Conservation (phyloP, 2,329 filamentous ascomycete genomes). For the Fusarium sp. region DNA sequence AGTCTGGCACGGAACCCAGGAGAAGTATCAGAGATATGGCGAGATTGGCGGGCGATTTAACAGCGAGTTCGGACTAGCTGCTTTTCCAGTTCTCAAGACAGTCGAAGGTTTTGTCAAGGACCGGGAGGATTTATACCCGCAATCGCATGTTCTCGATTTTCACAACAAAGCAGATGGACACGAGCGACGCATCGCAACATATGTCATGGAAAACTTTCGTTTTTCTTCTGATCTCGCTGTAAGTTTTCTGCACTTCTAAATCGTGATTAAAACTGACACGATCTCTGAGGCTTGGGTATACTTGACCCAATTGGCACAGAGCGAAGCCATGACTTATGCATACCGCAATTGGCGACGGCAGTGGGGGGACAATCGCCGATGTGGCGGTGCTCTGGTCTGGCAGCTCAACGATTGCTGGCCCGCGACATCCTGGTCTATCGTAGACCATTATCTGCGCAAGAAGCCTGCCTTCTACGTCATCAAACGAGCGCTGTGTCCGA, state of each 20-base stretch:
- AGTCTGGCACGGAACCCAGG: conserved; percentile 78
- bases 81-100: conserved; percentile 73
- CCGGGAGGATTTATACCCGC: conserved; percentile 66
- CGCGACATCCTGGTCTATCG: background rate
- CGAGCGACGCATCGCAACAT: conserved; percentile 78
- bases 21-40: conserved; percentile 81
- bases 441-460: background rate
- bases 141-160: conserved; percentile 80
- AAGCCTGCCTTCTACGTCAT: background rate
- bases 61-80: conserved; percentile 80
- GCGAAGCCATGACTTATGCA: conserved; percentile 62
- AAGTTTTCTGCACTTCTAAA: background rate
- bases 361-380: conserved; percentile 63
- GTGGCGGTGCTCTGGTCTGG: conserved; percentile 74
- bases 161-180: conserved; percentile 87
- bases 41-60: conserved; percentile 79
- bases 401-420: conserved; percentile 72
- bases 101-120: conserved; percentile 72
- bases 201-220: conserved; percentile 80
- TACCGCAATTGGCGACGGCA: conserved; percentile 70
- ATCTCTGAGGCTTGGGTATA: conserved; percentile 58
- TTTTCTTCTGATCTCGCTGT: conserved; percentile 51
- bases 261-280: background rate
- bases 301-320: conserved; percentile 67
- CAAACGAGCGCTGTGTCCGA: background rate